These are phyloP conservation scores for Fagopyrum esculentum DNA, from an alignment of 148 eudicot genomes.

Conservation along the genomic window DNA sequence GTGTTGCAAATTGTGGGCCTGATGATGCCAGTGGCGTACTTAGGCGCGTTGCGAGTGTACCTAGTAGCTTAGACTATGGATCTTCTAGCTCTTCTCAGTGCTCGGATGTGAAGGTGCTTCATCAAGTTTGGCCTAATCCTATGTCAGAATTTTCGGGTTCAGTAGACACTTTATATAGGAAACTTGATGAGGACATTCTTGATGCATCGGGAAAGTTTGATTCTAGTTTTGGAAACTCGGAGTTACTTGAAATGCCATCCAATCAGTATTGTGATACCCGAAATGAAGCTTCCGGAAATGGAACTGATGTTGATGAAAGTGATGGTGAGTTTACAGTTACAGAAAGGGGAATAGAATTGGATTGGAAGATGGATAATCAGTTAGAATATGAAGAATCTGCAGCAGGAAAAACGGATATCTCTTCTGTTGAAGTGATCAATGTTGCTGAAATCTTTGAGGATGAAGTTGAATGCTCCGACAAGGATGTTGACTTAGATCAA, in stretches of 20 bases:
- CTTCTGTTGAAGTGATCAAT: conserved; percentile 42
- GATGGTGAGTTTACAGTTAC: conserved; percentile 24
- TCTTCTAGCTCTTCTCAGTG: conserved; percentile 26
- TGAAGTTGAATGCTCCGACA: conserved; percentile 13
- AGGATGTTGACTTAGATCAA: conserved; percentile 20
- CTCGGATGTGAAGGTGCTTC: conserved; percentile 23
- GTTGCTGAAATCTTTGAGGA: conserved; percentile 44
- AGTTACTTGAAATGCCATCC: conserved; percentile 16
- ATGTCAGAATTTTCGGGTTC: conserved; percentile 33
- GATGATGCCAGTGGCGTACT: conserved; percentile 24
- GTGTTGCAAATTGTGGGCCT: conserved; percentile 24
- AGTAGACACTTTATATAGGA: conserved; percentile 32
- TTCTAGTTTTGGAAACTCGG: conserved; percentile 18
- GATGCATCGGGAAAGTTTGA: conserved; percentile 24
- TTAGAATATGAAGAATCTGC: conserved; percentile 16
- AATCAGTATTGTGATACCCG: conserved; percentile 14
- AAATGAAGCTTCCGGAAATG: conserved; percentile 20
- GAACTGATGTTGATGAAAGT: conserved; percentile 20
- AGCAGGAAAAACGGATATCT: conserved; percentile 21
- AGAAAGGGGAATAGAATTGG: conserved; percentile 39
- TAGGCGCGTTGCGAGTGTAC: conserved; percentile 41
- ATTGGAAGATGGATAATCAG: conserved; percentile 17
- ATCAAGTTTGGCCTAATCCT: conserved; percentile 24
- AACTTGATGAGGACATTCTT: conserved; percentile 39
- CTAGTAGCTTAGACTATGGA: conserved; percentile 24